These are phyloP conservation scores for Colletotrichum spaethianum DNA, from an alignment of 2,329 filamentous ascomycete genomes.

Conservation along the genomic window DNA sequence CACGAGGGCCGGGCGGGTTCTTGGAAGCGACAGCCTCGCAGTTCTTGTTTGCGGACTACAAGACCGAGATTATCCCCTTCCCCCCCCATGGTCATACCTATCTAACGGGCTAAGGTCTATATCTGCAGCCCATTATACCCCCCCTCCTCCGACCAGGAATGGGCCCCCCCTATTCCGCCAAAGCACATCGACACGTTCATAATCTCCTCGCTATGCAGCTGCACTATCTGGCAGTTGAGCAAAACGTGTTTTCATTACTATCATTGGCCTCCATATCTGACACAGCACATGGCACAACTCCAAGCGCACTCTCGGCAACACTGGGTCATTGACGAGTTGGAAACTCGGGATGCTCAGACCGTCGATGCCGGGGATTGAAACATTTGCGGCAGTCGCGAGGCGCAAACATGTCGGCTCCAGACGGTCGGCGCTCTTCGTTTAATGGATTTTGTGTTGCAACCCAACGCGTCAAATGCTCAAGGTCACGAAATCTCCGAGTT, in stretches of 20 bases:
- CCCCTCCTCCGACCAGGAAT: conserved; percentile 35
- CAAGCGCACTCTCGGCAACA: neutral
- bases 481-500: conserved; percentile 38
- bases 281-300: conserved; percentile 11
- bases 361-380: conserved; percentile 10
- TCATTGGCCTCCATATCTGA: conserved; percentile 8
- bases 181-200: conserved; percentile 31
- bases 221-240: conserved; percentile 22
- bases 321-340: conserved; percentile 5
- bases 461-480: conserved; percentile 25
- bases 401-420: conserved; percentile 23
- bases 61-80: conserved; percentile 53
- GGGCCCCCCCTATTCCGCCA: conserved; percentile 39
- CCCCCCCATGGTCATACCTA: conserved; percentile 50
- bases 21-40: conserved; percentile 26
- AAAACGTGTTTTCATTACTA: conserved; percentile 25
- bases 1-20: conserved; percentile 26
- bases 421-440: conserved; percentile 14
- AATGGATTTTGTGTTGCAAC: conserved; percentile 30
- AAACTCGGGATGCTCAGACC: conserved; percentile 7
- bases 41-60: conserved; percentile 46
- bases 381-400: conserved; percentile 22
- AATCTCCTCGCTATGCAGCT: conserved; percentile 2
- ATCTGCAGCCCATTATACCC: conserved; percentile 55
- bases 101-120: conserved; percentile 53